Evolutionary conservation across 2,329 filamentous ascomycete species (phyloP).

Genomic region (Botryosphaeria dothidea): DNA sequence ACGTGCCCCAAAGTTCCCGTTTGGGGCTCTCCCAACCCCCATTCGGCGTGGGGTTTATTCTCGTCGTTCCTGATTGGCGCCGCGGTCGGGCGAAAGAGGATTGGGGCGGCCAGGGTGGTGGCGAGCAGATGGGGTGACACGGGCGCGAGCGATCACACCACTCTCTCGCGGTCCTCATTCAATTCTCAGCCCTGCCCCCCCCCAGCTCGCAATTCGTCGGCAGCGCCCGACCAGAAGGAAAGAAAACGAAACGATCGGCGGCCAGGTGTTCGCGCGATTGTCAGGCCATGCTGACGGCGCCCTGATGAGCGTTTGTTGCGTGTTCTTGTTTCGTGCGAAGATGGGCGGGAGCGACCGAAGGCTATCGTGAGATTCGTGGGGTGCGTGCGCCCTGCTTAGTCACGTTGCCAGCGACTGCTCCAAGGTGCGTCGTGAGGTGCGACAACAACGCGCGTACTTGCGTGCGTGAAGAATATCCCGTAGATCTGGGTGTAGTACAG

Average conservation of each 20-base stretch:
- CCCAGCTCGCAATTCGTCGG: background rate
- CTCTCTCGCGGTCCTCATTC: background rate
- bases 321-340: background rate
- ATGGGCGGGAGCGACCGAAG: background rate
- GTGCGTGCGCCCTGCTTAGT: background rate
- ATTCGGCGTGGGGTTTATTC: background rate
- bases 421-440: background rate
- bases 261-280: background rate
- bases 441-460: background rate
- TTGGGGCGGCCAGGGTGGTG: background rate
- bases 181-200: background rate
- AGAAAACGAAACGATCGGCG: background rate
- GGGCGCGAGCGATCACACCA: conserved; percentile 1
- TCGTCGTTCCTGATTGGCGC: background rate
- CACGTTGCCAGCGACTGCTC: background rate
- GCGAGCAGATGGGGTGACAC: conserved; percentile 13
- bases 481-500: background rate
- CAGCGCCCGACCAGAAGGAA: background rate
- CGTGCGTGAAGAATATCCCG: background rate
- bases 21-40: background rate
- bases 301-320: background rate
- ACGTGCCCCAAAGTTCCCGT: background rate
- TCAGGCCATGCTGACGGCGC: background rate
- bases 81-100: background rate
- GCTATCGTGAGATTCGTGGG: background rate